These are phyloP conservation scores for Ilyonectria sp. DNA, from an alignment of 2,329 filamentous ascomycete genomes.

Conservation along the genomic window DNA sequence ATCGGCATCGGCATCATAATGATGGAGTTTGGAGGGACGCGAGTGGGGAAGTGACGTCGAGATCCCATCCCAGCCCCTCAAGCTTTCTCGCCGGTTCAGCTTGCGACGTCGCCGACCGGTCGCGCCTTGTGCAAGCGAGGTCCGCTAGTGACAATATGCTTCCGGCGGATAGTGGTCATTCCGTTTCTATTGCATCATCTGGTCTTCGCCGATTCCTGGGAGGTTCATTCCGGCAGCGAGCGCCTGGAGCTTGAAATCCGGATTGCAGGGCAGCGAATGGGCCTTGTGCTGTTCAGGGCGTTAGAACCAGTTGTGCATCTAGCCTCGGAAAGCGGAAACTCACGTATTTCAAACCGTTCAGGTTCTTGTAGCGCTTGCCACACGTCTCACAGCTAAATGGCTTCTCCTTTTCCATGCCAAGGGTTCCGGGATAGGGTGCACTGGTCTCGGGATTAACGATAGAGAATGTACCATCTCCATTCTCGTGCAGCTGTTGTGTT, in stretches of 20 bases:
- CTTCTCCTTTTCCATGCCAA: conserved; percentile 99
- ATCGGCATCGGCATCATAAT: conserved; percentile 8
- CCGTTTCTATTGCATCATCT: conserved; percentile 52
- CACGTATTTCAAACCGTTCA: conserved; percentile 97
- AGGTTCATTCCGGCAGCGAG: conserved; percentile 61
- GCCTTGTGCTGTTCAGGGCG: conserved; percentile 73
- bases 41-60: conserved; percentile 3
- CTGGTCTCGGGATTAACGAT: conserved; percentile 98
- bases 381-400: conserved; percentile 98
- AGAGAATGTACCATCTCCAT: conserved; percentile 96
- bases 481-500: conserved; percentile 96
- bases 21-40: conserved; percentile 12
- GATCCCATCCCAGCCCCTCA: not conserved
- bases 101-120: not conserved
- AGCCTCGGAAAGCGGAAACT: conserved; percentile 49
- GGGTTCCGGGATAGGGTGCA: conserved; percentile 92
- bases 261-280: conserved; percentile 91
- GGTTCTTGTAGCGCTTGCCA: conserved; percentile 98
- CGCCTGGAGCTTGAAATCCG: conserved; percentile 73
- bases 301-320: conserved; percentile 50
- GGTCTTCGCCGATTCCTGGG: conserved; percentile 63
- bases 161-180: not conserved
- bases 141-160: conserved; percentile 7
- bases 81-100: conserved; percentile 12
- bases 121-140: conserved; percentile 17